Evolutionary conservation across 306 rosid species (phyloP).

Genomic region (Hippophae gyantsensis): DNA sequence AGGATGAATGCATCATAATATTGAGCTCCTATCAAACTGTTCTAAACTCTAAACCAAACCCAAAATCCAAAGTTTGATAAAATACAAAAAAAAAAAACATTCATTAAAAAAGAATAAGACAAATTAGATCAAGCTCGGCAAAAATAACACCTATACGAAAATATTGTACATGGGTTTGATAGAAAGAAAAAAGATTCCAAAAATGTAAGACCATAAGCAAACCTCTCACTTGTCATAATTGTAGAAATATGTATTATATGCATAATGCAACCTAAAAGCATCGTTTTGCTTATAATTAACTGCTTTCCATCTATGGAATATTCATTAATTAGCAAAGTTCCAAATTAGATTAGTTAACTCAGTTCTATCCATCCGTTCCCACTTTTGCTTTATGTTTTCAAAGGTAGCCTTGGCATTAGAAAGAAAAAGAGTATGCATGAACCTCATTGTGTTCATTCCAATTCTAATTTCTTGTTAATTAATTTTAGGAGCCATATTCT

Average conservation of each 20-base stretch:
- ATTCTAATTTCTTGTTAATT: slow-evolving; percentile 13
- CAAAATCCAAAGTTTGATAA: slow-evolving; percentile 14
- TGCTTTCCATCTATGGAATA: slow-evolving; percentile 19
- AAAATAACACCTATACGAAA: slow-evolving; percentile 21
- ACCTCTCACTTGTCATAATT: slow-evolving; percentile 1
- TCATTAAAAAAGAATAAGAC: slow-evolving; percentile 26
- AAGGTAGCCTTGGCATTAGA: slow-evolving; percentile 3
- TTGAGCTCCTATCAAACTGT: slow-evolving; percentile 27
- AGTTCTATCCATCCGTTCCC: not conserved
- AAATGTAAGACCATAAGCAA: slow-evolving; percentile 6
- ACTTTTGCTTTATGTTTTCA: slow-evolving; percentile 1
- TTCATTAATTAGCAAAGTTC: slow-evolving; percentile 11
- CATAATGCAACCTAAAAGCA: slow-evolving; percentile 17
- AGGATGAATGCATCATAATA: slow-evolving; percentile 49
- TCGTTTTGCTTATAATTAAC: slow-evolving; percentile 17
- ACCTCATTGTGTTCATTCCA: slow-evolving; percentile 21
- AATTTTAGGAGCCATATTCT: slow-evolving; percentile 25
- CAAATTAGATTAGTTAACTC: slow-evolving; percentile 4
- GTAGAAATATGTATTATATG: slow-evolving; percentile 4
- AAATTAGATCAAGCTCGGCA: slow-evolving; percentile 28
- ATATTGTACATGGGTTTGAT: slow-evolving; percentile 10
- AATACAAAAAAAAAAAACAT: slow-evolving; percentile 8
- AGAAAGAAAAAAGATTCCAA: slow-evolving; percentile 10
- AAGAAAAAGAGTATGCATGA: slow-evolving; percentile 24
- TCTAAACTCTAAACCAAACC: slow-evolving; percentile 21